Evolutionary conservation across 148 eudicot species (phyloP).

Genomic region (Rhododendron ferrugineum): DNA sequence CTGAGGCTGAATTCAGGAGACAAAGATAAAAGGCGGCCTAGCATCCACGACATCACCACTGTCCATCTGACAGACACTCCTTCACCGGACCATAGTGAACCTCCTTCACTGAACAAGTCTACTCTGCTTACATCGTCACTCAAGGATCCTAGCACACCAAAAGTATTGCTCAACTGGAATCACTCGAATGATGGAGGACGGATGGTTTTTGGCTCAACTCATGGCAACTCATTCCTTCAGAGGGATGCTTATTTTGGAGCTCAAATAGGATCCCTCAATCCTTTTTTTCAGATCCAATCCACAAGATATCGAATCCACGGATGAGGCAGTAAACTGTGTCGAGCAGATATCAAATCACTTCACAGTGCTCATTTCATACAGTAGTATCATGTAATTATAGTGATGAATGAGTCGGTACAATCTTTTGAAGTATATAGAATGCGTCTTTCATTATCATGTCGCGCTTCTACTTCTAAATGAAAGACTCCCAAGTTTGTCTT

Average conservation of each 20-base stretch:
- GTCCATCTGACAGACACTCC: constrained; percentile 30
- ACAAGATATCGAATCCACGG: constrained; percentile 22
- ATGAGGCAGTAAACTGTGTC: neutral
- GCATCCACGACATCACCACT: constrained; percentile 92
- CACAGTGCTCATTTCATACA: neutral
- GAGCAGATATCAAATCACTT: no score
- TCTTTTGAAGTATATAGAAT: neutral
- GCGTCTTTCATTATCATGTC: neutral
- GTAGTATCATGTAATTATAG: neutral
- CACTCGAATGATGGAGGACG: constrained; percentile 32
- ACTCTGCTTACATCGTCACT: constrained; percentile 18
- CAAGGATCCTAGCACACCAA: constrained; percentile 19
- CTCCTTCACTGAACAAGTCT: constrained; percentile 3
- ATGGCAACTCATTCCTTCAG: constrained; percentile 6
- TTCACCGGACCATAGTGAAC: neutral
- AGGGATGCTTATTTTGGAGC: neutral
- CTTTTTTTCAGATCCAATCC: constrained; percentile 26
- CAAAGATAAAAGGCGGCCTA: constrained; percentile 80
- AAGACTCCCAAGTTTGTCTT: neutral
- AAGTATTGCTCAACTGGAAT: constrained; percentile 44
- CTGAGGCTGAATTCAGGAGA: constrained; percentile 64
- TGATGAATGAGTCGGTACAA: neutral
- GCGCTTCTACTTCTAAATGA: constrained; percentile 5
- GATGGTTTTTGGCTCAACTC: constrained; percentile 29
- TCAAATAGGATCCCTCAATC: constrained; percentile 14